A percentile compares a stretch with the other conserved stretches of the same genome.
phyloP scores from a whole-genome alignment of 305 asterid genomes.

The Fraxinus ornus region DNA sequence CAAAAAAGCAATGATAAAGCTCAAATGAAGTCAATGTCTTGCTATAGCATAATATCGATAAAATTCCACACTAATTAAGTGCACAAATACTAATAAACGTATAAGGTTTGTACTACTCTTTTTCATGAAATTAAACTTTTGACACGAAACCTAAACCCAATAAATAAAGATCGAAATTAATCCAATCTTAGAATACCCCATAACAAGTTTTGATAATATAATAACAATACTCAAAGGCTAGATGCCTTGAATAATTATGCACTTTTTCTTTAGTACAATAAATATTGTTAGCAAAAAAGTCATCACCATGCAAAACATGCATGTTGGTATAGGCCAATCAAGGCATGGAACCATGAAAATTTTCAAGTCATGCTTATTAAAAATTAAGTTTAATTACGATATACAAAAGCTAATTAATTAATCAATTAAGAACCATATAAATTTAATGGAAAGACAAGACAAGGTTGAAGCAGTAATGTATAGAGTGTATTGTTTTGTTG shows the following conservation, averaged over 20 bases:
- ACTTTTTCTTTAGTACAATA: not conserved
- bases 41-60: not conserved
- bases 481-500: conserved; percentile 46
- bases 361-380: not conserved
- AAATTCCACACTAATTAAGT: not conserved
- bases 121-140: not conserved
- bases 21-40: not conserved
- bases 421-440: not conserved
- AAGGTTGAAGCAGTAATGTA: conserved; percentile 26
- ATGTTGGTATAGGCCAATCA: not conserved
- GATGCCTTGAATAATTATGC: not conserved
- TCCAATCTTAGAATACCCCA: not conserved
- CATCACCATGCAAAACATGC: conserved; percentile 5
- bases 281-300: not conserved
- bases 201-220: not conserved
- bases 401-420: not conserved
- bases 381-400: not conserved
- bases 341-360: not conserved
- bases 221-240: not conserved
- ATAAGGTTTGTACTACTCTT: not conserved
- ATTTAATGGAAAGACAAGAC: conserved; percentile 18
- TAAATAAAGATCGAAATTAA: not conserved
- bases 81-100: not conserved
- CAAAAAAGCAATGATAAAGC: too few relatives aligned
- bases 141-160: not conserved